Conservation (phyloP, 2,329 filamentous ascomycete species). For the Microsporum canis region DNA sequence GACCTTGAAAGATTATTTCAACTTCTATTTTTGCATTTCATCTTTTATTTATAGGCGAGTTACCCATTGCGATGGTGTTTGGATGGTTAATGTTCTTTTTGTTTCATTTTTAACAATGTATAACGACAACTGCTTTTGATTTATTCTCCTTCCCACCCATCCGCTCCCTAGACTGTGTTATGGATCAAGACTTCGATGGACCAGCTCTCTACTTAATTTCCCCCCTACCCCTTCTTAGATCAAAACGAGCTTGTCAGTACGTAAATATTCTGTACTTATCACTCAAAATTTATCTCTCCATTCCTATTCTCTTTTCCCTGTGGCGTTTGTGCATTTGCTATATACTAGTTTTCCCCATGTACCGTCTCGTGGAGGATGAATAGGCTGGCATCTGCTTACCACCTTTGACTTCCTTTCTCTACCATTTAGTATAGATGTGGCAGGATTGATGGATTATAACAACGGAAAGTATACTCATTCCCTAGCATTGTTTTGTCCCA, state of each 20-base stretch:
- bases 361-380: too few relatives aligned
- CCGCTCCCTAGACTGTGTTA: neutral
- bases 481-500: too few relatives aligned
- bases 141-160: neutral
- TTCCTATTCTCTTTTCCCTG: neutral
- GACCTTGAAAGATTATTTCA: too few relatives aligned
- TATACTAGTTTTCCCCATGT: neutral
- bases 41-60: neutral
- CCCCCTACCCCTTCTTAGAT: neutral
- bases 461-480: too few relatives aligned
- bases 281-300: neutral
- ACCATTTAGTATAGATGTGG: too few relatives aligned
- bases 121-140: neutral
- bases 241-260: neutral
- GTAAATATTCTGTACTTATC: neutral
- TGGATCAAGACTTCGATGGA: neutral
- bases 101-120: neutral
- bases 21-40: too few relatives aligned
- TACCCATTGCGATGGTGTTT: neutral
- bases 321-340: neutral
- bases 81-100: neutral
- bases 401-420: too few relatives aligned
- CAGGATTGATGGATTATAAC: too few relatives aligned
- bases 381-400: too few relatives aligned
- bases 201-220: neutral